Percentiles rank a stretch among this genome's conserved stretches.
Evolutionary conservation across 140 eudicot species (phyloP).

Genomic region (Cichorium intybus): DNA sequence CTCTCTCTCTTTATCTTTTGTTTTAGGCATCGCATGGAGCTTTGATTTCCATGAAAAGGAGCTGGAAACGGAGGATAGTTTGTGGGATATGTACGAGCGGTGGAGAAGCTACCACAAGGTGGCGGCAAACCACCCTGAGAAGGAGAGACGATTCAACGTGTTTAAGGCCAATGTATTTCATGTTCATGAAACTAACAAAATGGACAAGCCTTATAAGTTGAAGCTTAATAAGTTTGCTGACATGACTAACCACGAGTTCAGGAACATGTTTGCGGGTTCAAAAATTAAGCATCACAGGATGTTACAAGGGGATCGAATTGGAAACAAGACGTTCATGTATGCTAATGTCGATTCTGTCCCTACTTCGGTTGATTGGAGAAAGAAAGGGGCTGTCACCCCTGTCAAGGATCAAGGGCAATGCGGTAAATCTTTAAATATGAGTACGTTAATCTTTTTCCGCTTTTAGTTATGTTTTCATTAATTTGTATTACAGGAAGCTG

Average conservation of each 20-base stretch:
- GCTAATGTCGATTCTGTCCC: constrained; percentile 50
- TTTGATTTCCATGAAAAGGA: constrained; percentile 75
- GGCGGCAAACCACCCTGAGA: constrained; percentile 60
- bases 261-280: constrained; percentile 60
- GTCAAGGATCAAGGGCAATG: constrained; percentile 98
- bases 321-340: constrained; percentile 57
- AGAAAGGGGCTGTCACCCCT: constrained; percentile 76
- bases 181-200: constrained; percentile 63
- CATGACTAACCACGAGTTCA: constrained; percentile 86
- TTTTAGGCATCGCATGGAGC: constrained; percentile 39
- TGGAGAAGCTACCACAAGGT: constrained; percentile 92
- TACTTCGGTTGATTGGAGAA: constrained; percentile 87
- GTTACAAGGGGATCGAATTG: constrained; percentile 51
- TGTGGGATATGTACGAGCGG: constrained; percentile 84
- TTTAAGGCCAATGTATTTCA: constrained; percentile 71
- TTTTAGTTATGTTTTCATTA: not conserved
- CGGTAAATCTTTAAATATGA: constrained; percentile 43
- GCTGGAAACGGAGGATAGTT: constrained; percentile 66
- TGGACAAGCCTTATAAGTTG: constrained; percentile 83
- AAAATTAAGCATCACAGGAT: constrained; percentile 62
- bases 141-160: constrained; percentile 79
- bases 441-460: not conserved
- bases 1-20: constrained; percentile 46
- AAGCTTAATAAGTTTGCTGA: constrained; percentile 88
- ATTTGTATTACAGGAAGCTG: constrained; percentile 71